These are phyloP conservation scores for Cryptococcus amylolentus DNA, from an alignment of 1,284 basidiomycete species.

Conservation along the genomic window DNA sequence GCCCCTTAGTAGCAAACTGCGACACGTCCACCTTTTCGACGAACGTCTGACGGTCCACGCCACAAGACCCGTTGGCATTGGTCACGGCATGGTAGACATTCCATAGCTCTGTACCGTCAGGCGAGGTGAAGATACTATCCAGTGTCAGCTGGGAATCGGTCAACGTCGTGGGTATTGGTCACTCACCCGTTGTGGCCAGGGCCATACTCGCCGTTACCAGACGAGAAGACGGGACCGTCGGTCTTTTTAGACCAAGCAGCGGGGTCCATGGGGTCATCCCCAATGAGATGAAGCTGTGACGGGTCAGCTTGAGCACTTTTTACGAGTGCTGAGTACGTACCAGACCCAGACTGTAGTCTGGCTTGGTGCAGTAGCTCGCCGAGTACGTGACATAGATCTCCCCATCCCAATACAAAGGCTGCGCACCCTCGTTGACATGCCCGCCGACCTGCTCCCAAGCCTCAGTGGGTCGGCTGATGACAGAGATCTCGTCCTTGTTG, in stretches of 20 bases:
- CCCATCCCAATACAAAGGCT: slow-evolving; percentile 15
- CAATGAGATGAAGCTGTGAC: slow-evolving; percentile 9
- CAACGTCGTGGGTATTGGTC: too few species aligned
- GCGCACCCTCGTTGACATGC: slow-evolving; percentile 14
- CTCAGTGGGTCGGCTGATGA: slow-evolving; percentile 15
- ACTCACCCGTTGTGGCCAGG: slow-evolving; percentile 21
- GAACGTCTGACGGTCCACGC: slow-evolving; percentile 16
- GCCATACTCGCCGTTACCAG: slow-evolving; percentile 18
- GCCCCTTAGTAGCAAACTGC: slow-evolving; percentile 5
- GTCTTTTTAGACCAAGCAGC: slow-evolving; percentile 15
- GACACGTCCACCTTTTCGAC: slow-evolving; percentile 15
- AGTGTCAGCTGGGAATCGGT: neutral
- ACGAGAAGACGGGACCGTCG: slow-evolving; percentile 17
- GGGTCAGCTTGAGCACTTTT: neutral
- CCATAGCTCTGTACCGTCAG: slow-evolving; percentile 23
- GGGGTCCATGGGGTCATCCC: slow-evolving; percentile 13
- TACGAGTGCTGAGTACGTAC: slow-evolving; percentile 1
- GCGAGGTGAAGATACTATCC: slow-evolving; percentile 17
- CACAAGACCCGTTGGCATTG: slow-evolving; percentile 17
- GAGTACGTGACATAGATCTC: slow-evolving; percentile 18
- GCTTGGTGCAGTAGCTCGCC: slow-evolving; percentile 12
- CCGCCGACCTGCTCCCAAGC: slow-evolving; percentile 15
- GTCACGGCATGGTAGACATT: slow-evolving; percentile 22
- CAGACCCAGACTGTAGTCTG: slow-evolving; percentile 14
- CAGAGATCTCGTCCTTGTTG: slow-evolving; percentile 9